phyloP scores from a whole-genome alignment of 1,284 basidiomycete species.

The Boletus subluridellus region DNA sequence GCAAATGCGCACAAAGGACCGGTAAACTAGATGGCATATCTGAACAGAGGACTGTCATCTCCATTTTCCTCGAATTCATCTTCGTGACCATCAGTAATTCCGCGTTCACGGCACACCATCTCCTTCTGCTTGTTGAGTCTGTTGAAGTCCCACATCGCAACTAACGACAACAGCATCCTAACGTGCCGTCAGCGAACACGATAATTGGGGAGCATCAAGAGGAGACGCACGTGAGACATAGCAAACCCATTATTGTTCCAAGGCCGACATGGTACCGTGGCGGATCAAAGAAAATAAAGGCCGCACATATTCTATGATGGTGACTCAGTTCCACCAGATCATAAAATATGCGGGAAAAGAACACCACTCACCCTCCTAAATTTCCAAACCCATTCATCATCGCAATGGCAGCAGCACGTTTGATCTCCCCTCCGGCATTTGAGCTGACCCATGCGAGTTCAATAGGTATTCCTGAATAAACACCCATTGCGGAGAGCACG shows the following conservation, averaged over 20 bases:
- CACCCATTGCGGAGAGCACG: conserved; percentile 51
- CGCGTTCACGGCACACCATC: conserved; percentile 36
- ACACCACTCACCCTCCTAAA: too few species aligned
- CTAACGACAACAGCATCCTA: conserved; percentile 23
- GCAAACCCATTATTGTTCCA: conserved; percentile 38
- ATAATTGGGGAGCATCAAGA: background rate
- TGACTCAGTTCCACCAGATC: background rate
- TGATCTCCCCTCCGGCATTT: conserved; percentile 53
- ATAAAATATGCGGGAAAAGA: background rate
- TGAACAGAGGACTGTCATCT: conserved; percentile 49
- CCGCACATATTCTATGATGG: conserved; percentile 38
- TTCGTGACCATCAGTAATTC: conserved; percentile 36
- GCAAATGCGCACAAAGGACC: background rate
- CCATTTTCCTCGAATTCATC: conserved; percentile 42
- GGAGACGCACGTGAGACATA: conserved; percentile 27
- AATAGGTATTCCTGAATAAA: conserved; percentile 51
- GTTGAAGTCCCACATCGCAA: conserved; percentile 39
- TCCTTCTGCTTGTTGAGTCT: conserved; percentile 41
- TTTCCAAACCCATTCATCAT: conserved; percentile 55
- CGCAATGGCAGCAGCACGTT: conserved; percentile 50
- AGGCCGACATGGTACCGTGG: conserved; percentile 36
- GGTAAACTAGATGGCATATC: conserved; percentile 28
- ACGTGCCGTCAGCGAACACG: background rate
- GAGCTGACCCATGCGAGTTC: conserved; percentile 54
- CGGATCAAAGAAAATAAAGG: too few species aligned